Evolutionary conservation across 2,329 filamentous ascomycete species (phyloP), one percentile per base, ranked within the genome.

Genomic region (Boeremia lycopersici): DNA sequence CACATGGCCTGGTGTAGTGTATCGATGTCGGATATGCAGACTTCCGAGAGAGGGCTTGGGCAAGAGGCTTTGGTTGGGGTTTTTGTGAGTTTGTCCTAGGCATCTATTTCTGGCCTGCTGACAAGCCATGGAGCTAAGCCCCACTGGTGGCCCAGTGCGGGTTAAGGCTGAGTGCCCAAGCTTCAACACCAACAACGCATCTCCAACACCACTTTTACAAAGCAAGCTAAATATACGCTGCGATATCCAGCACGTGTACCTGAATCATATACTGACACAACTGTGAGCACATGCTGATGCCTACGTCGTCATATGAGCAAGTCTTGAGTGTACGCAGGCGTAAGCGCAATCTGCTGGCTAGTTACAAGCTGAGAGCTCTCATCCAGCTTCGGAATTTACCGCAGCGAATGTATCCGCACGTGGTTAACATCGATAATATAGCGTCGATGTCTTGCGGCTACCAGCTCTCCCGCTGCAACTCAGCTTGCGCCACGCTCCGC

Each of bases 91-190:
- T 41, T 44, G 28, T 38, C 31, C 31, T 38, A 31, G 36, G 28
- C 19, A 25, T 59, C 65, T 68, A 69, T 67, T 68, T 69, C 60
- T 67, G 65, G 35, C 35, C 10, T 52, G 65, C 62, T 68, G 63
- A 68, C 64, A 61, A 58, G 55, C 53, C 52, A 30, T 49, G 39
- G 36, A 40, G 60, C 60, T 54, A 49, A 49, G 52, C 48, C 50
- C 19, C 19, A 23, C 19, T 23, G 19, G 19, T 23, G 5, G 19
- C 19, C 38, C 34, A 39, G 34, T 9, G n/a, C 17, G 31, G 25
- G 19, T 43, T 51, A 68, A 65, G 57, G 48, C 56, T 53, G 44
- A 45, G 39, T 53, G 45, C 34, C 53, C 23, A 23, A 50, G 50
- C 51, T 53, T 48, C 52, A 54, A 48, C 51, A 45, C 40, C 45